Percentiles rank a stretch among this genome's conserved stretches.
These are phyloP conservation scores for Hymenoscyphus occultus DNA, from an alignment of 2,329 filamentous ascomycete genomes.

Conservation along the genomic window DNA sequence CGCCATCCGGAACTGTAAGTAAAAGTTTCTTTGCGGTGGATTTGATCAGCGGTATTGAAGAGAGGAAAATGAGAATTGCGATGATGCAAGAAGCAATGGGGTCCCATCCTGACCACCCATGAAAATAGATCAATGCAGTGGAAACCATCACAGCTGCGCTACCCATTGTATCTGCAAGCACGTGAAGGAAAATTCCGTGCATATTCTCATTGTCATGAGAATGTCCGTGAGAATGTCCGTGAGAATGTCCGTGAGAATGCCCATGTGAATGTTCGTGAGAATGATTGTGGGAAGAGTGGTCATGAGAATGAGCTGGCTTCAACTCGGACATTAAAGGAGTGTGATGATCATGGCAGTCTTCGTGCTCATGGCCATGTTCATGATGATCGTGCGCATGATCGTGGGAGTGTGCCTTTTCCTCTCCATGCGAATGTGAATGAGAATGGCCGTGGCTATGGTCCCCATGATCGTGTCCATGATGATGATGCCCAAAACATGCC, in stretches of 20 bases:
- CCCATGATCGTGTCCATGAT: constrained; percentile 40
- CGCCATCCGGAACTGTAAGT: constrained; percentile 77
- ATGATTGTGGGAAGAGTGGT: constrained; percentile 6
- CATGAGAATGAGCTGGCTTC: constrained; percentile 3
- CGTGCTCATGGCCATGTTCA: constrained; percentile 27
- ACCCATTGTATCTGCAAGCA: constrained; percentile 90
- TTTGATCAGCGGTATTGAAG: constrained; percentile 81
- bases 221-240: constrained; percentile 53
- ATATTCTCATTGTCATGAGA: constrained; percentile 94
- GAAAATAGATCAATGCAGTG: constrained; percentile 80
- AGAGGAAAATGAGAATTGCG: constrained; percentile 88
- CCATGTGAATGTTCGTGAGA: constrained; percentile 42
- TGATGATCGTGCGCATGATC: constrained; percentile 19
- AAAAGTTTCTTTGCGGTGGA: constrained; percentile 81
- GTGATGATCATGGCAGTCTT: constrained; percentile 22
- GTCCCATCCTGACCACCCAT: constrained; percentile 92
- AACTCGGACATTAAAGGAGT: constrained; percentile 17
- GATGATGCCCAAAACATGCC: constrained; percentile 43
- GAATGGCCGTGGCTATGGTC: constrained; percentile 33
- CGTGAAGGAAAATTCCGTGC: constrained; percentile 94
- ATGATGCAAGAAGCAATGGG: constrained; percentile 92
- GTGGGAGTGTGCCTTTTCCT: constrained; percentile 22
- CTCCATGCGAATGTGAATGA: constrained; percentile 38
- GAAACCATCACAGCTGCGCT: constrained; percentile 93
- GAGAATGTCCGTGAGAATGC: constrained; percentile 47